phyloP scores from a whole-genome alignment of 495 filamentous ascomycete species.

The Talaromyces liani region DNA sequence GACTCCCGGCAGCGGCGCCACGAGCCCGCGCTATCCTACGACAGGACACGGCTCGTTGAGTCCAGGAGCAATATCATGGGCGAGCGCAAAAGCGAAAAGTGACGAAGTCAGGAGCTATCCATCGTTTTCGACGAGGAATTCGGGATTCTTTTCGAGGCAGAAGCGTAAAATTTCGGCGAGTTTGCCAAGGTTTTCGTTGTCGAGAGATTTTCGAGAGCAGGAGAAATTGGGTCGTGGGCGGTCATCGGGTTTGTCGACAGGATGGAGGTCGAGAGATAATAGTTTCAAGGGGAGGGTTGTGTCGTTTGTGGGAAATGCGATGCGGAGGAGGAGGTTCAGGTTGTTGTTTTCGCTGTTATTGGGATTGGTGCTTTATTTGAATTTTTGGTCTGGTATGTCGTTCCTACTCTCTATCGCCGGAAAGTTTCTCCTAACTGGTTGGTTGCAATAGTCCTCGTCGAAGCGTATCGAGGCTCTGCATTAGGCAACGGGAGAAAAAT shows the following conservation, averaged over 20 bases:
- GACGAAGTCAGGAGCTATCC: slow-evolving; percentile 71
- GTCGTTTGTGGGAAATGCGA: slow-evolving; percentile 29
- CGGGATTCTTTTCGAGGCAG: slow-evolving; percentile 76
- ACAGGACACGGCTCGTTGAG: slow-evolving; percentile 15
- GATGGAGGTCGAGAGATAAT: slow-evolving; percentile 25
- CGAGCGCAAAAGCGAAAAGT: slow-evolving; percentile 66
- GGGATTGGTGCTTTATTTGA: slow-evolving; percentile 56
- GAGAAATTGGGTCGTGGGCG: slow-evolving; percentile 59
- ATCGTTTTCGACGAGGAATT: slow-evolving; percentile 71
- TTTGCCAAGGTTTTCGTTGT: slow-evolving; percentile 48
- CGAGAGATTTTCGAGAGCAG: slow-evolving; percentile 57
- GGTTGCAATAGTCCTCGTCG: slow-evolving; percentile 22
- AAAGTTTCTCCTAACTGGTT: neutral
- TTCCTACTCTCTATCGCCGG: too few relatives aligned
- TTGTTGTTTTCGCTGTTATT: slow-evolving; percentile 50
- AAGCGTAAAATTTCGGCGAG: slow-evolving; percentile 66
- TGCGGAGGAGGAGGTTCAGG: slow-evolving; percentile 52
- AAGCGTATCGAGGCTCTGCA: slow-evolving; percentile 46
- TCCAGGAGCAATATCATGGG: slow-evolving; percentile 63
- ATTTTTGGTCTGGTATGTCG: slow-evolving; percentile 45
- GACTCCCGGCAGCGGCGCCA: slow-evolving; percentile 58
- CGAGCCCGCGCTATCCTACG: slow-evolving; percentile 51
- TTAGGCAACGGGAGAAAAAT: slow-evolving; percentile 84
- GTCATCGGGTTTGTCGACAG: slow-evolving; percentile 8
- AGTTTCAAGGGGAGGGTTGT: slow-evolving; percentile 20